These are phyloP conservation scores for Boletus rex-veris DNA, from an alignment of 768 basidiomycete genomes.

Conservation along the genomic window DNA sequence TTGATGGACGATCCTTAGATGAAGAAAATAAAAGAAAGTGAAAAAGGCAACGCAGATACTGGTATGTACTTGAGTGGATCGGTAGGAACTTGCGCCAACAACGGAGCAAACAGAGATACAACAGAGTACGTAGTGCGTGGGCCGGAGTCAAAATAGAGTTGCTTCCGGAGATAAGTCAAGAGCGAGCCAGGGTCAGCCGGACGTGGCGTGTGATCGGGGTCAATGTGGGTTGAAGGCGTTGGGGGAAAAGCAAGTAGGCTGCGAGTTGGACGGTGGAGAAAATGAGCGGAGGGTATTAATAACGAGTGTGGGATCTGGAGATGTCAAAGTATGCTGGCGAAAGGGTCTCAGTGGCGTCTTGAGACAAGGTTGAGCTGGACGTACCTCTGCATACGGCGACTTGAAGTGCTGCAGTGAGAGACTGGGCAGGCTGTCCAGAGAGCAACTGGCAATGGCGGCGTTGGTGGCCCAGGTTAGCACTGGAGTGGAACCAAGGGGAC, in stretches of 20 bases:
- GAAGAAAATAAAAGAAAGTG: not conserved
- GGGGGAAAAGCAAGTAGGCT: not conserved
- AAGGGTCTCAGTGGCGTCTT: no score
- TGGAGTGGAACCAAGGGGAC: no score
- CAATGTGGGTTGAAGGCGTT: conserved; percentile 2
- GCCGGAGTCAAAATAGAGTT: conserved; percentile 22
- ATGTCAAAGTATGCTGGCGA: conserved; percentile 6
- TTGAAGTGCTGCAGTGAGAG: not conserved
- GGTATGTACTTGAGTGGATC: not conserved
- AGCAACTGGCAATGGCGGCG: not conserved
- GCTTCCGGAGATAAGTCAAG: not conserved
- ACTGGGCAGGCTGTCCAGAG: not conserved
- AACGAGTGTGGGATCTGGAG: conserved; percentile 12
- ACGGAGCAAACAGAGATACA: conserved; percentile 15
- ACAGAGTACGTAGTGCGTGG: conserved; percentile 11
- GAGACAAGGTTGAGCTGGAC: not conserved
- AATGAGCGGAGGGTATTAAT: conserved; percentile 5
- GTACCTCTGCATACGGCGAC: conserved; percentile 19
- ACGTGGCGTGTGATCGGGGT: conserved; percentile 12
- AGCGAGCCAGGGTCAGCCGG: not conserved
- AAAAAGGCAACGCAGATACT: not conserved
- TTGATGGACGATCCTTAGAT: conserved; percentile 6
- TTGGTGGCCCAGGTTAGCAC: not conserved
- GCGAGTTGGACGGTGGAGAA: not conserved
- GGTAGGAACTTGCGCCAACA: not conserved